phyloP scores from a whole-genome alignment of 805 yeast species.

The Pichia ethanolica region DNA sequence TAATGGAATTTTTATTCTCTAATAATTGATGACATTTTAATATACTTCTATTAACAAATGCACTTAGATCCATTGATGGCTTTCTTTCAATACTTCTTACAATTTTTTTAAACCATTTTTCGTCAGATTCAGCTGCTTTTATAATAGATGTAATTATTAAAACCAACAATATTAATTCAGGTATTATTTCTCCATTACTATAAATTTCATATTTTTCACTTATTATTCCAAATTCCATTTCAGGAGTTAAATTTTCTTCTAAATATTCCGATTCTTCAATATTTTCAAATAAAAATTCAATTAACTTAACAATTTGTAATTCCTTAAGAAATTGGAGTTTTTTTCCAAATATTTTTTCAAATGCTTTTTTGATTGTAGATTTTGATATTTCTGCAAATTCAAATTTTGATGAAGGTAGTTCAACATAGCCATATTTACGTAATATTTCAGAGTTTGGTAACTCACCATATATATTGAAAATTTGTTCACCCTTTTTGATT shows the following conservation, averaged over 20 bases:
- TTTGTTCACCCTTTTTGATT: constrained; percentile 62
- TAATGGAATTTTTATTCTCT: constrained; percentile 39
- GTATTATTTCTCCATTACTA: constrained; percentile 45
- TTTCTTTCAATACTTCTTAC: constrained; percentile 15
- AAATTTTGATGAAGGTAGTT: constrained; percentile 55
- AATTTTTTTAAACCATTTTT: constrained; percentile 27
- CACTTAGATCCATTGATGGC: constrained; percentile 22
- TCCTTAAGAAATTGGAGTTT: constrained; percentile 15
- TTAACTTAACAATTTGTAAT: constrained; percentile 9
- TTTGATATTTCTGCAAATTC: constrained; percentile 77
- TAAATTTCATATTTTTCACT: constrained; percentile 60
- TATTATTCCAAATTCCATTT: constrained; percentile 30
- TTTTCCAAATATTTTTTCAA: constrained; percentile 22
- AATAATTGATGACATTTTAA: constrained; percentile 57
- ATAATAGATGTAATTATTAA: constrained; percentile 41
- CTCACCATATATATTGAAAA: constrained; percentile 85
- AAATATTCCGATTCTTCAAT: constrained; percentile 29
- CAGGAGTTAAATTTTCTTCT: constrained; percentile 25
- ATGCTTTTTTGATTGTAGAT: constrained; percentile 32
- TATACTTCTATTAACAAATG: constrained; percentile 40
- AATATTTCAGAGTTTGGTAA: constrained; percentile 86
- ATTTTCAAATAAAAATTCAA: constrained; percentile 33
- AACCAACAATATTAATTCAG: constrained; percentile 50
- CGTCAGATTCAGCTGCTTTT: constrained; percentile 25
- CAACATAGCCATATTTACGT: constrained; percentile 89